Conservation (phyloP, 148 eudicot species). For the Heliamphora exappendiculata region DNA sequence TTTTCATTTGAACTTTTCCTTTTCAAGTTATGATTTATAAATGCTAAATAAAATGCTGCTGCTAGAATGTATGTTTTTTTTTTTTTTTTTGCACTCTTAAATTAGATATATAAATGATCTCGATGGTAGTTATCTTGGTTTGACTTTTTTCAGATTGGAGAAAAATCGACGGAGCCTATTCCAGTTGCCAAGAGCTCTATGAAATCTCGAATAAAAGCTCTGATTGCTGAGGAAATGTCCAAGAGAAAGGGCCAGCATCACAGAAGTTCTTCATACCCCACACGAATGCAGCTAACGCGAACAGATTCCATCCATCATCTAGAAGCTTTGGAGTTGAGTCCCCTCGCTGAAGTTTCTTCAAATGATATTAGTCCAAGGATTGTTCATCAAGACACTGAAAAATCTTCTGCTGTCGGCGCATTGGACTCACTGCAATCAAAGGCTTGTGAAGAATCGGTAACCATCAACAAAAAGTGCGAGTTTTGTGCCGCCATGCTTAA, state of each 20-base stretch:
- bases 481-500: constrained; percentile 27
- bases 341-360: not conserved
- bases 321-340: constrained; percentile 2
- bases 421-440: constrained; percentile 6
- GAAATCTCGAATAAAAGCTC: constrained; percentile 45
- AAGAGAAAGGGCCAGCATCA: constrained; percentile 50
- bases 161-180: constrained; percentile 12
- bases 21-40: not conserved
- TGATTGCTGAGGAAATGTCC: constrained; percentile 45
- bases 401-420: constrained; percentile 8
- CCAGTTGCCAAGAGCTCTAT: constrained; percentile 43
- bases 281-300: constrained; percentile 13
- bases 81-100: too few species aligned
- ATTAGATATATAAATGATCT: too few species aligned
- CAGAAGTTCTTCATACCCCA: constrained; percentile 56
- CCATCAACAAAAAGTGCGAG: constrained; percentile 19
- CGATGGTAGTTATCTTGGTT: not conserved
- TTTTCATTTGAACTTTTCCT: not conserved
- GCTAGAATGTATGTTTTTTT: too few species aligned
- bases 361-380: not conserved
- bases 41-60: not conserved
- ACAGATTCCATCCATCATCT: constrained; percentile 16
- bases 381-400: not conserved
- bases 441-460: not conserved
- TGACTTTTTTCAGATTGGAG: constrained; percentile 28